Conservation (phyloP, 1,139 yeast genomes). For the Candida dubliniensis region DNA sequence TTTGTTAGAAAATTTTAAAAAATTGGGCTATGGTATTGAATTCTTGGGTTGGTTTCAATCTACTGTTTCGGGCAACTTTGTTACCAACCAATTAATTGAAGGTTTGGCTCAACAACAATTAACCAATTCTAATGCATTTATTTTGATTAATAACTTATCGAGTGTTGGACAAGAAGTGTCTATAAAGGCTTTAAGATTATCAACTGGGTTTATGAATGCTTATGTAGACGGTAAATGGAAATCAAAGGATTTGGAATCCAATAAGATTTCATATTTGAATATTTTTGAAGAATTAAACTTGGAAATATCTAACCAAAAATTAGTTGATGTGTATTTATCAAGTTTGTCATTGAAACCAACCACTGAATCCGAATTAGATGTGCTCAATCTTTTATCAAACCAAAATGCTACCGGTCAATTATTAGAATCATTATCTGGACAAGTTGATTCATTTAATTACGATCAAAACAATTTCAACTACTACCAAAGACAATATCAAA, state of each 20-base stretch:
- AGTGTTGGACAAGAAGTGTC: constrained; percentile 65
- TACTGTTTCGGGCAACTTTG: constrained; percentile 66
- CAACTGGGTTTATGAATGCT: constrained; percentile 59
- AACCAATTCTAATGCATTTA: constrained; percentile 62
- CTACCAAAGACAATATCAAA: constrained; percentile 74
- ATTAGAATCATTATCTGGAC: constrained; percentile 69
- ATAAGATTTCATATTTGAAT: constrained; percentile 64
- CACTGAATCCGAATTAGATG: constrained; percentile 33
- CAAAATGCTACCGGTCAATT: constrained; percentile 48
- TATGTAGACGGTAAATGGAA: constrained; percentile 63
- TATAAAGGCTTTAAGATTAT: constrained; percentile 69
- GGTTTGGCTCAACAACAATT: constrained; percentile 66
- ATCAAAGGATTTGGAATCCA: constrained; percentile 60
- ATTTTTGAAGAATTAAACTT: constrained; percentile 75
- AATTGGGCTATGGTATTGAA: constrained; percentile 68
- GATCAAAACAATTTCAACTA: constrained; percentile 82
- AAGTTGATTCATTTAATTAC: constrained; percentile 76
- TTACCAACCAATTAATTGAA: constrained; percentile 65
- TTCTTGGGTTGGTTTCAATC: constrained; percentile 84
- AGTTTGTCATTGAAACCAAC: constrained; percentile 11
- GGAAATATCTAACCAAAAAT: constrained; percentile 55
- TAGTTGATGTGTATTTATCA: constrained; percentile 42
- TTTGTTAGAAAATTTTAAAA: constrained; percentile 59
- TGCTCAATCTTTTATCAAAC: constrained; percentile 45
- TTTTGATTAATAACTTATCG: constrained; percentile 72